Conservation (phyloP, 495 filamentous ascomycete genomes). For the Articulospora tetracladia region DNA sequence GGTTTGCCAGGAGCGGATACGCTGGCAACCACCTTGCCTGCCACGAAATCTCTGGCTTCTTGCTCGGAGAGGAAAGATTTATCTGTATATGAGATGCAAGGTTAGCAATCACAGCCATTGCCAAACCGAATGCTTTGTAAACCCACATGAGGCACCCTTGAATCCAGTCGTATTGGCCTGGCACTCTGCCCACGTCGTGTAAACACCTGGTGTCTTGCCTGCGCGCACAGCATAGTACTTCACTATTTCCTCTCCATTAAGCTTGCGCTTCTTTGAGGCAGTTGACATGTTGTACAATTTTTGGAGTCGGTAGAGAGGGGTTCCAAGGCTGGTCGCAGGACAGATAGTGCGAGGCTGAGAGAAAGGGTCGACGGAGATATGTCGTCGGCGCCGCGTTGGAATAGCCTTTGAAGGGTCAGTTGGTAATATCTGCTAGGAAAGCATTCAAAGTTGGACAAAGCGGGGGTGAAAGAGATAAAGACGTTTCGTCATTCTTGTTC, state of each 20-base stretch:
- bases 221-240: constrained; percentile 88
- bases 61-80: constrained; percentile 76
- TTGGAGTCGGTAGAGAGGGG: not conserved
- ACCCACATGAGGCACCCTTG: constrained; percentile 76
- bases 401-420: constrained; percentile 6
- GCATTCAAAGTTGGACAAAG: not conserved
- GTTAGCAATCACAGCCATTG: not conserved
- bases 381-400: not conserved
- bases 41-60: constrained; percentile 76
- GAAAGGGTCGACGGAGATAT: not conserved
- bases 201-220: constrained; percentile 81
- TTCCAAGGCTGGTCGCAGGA: not conserved
- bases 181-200: constrained; percentile 78
- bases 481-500: not conserved
- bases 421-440: not conserved
- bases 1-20: constrained; percentile 5
- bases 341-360: not conserved
- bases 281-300: constrained; percentile 13
- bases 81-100: constrained; percentile 43
- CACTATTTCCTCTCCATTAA: constrained; percentile 37
- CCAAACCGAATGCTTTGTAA: constrained; percentile 2
- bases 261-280: constrained; percentile 55
- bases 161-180: constrained; percentile 80
- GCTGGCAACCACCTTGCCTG: constrained; percentile 46
- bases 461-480: not conserved